Evolutionary conservation across 176 grass and related monocot species (phyloP), one percentile per base, ranked within the genome.

Genomic region (Juncus inflexus): DNA sequence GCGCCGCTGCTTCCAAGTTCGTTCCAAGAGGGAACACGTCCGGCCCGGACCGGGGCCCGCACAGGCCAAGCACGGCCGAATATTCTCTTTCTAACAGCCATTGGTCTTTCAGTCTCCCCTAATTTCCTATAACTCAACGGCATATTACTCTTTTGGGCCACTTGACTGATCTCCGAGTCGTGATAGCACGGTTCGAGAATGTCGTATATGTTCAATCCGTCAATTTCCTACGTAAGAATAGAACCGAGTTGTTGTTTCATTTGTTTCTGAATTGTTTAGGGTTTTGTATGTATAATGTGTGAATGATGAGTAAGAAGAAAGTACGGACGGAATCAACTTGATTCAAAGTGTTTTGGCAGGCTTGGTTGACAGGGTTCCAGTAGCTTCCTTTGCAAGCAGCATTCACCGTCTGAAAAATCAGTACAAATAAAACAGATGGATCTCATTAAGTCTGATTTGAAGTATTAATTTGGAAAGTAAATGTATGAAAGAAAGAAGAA

Each of bases 141-240:
- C 37, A 74, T 42, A 6, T 47, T 86, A 42, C 64, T 77, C 3
- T 72, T 74, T 3, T 50, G 66, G 37, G 2, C 55, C 42, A 16
- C 43, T 77, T 91, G 35, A 42, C 60, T 86, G 37, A 54, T 72
- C 35, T 51, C 16, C 54, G 51, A 80, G 69, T 56, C 70, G 45
- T 97, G 87, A 75, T 91, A 97, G 67, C 92, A 97, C 37, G 92
- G 92, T 64, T 97, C 92, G 52, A 97, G 92, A 65, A 97, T 84
- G 72, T 97, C 75, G 65, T 97, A 97, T 35, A 97, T 86, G 50
- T 97, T 97, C 59, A 97, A 72, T 3, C 9, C 67, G 4, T 4
- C 2, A 4, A 97, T 56, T 63, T 15, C 65, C 92, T 97, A 67
- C 19, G 62, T 36, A 76, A 65, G 14, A 42, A 81, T 3, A 51